Evolutionary conservation across 2,329 filamentous ascomycete species (phyloP), one percentile per base, ranked within the genome.

Genomic region (Claviceps pusilla): DNA sequence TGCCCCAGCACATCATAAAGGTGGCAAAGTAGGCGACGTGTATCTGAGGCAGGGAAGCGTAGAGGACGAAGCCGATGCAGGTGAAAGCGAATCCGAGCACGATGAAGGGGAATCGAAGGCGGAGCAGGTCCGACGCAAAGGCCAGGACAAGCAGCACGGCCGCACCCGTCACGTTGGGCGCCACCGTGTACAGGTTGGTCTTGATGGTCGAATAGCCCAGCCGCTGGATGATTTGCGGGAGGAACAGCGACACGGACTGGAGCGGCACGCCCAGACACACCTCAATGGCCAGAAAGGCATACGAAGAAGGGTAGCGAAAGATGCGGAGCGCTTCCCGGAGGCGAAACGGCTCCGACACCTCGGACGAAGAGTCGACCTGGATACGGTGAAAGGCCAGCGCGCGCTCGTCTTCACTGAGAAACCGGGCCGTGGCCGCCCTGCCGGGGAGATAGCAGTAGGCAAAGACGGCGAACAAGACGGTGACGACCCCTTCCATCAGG

Each of bases 1-100:
- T 88, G 16, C 86, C 86, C 82, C 84, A 89, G 11, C 82, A 85
- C 84, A 89, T 88, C 83, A 89, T 86, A 66, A 89, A 90, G 54
- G 78, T 82, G 5, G 85, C 84, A 59, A 82, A 89, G 63, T 89
- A 89, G 0, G 84, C 86, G 1, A 88, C 73, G 3, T 76, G 73
- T n/a, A 84, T 65, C 43, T 84, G 71, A 3, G 71, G 83, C 75
- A 58, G 80, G 71, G 55, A 91, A 84, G 84, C 84, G 60, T 86
- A 90, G 63, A 91, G 86, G 66, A 89, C 79, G 71, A 91, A 88
- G 4, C 87, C 87, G 50, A 78, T 76, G 62, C 89, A 86, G 0
- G 86, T 88, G 60, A 91, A 79, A 2, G 79, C 66, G 65, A 89
- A 90, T 0, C 85, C 86, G 0, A 87, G 69, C 0, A 81, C 80